Conservation (phyloP, 208 protist genomes). For the Leishmania tropica region DNA sequence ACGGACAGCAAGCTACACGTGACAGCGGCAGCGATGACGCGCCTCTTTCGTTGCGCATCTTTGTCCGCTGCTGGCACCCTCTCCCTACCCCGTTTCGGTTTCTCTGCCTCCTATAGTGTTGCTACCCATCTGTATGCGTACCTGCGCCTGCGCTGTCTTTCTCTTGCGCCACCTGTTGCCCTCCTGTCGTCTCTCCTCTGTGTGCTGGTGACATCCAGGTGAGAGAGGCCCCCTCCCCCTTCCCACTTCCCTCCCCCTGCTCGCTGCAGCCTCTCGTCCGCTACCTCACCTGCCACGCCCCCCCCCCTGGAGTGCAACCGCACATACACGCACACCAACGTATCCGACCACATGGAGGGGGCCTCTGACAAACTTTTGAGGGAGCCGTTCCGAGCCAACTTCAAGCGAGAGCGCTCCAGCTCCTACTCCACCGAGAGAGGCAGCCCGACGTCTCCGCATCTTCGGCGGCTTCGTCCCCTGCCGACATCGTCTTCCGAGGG, state of each 20-base stretch:
- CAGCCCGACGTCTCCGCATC: conserved; percentile 6
- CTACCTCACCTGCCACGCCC: neutral
- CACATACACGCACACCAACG: neutral
- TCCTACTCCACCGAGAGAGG: conserved; percentile 11
- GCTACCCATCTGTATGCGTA: neutral
- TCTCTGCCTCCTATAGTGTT: too few relatives aligned
- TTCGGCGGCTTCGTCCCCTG: neutral
- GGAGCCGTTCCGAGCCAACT: conserved; percentile 9
- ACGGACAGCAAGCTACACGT: neutral
- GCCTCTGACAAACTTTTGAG: conserved; percentile 12
- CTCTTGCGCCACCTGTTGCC: neutral
- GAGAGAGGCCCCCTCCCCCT: neutral
- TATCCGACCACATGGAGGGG: conserved; percentile 1
- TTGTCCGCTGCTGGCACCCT: neutral
- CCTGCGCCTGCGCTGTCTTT: too few relatives aligned
- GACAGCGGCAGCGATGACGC: neutral
- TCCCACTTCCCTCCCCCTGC: conserved; percentile 2
- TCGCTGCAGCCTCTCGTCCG: neutral
- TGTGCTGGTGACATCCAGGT: neutral
- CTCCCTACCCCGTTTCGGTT: too few relatives aligned
- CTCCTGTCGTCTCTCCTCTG: neutral
- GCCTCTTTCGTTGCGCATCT: neutral
- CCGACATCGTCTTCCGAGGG: neutral
- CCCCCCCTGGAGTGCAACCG: neutral
- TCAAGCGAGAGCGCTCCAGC: conserved; percentile 28